Base-by-base conservation (phyloP, 2,329 filamentous ascomycete genomes). In the Aspergillus sp. region DNA sequence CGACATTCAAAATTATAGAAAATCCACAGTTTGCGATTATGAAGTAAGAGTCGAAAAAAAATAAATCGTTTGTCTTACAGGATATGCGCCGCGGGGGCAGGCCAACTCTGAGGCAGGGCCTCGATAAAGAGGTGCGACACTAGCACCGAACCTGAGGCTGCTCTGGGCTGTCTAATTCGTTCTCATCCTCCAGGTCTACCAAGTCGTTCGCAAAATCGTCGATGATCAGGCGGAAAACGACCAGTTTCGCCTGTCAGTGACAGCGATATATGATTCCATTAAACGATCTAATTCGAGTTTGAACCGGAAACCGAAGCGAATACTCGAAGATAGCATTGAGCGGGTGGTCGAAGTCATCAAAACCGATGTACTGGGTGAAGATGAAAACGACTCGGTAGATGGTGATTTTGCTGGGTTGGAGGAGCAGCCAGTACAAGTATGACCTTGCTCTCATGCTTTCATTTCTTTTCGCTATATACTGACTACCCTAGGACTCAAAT, bases 251-350 rank as follows among this genome's bases (percentile, higher is more conserved):
- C 76, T 90, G 6, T 87, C 84, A 1, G 79, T 88, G 3, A 75
- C 82, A 2, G 75, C 79, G 2, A 83, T 96, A 1, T 96, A 95
- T 71, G 88, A 92, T 40, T 85, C 84, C 58, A 91, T 98, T 61
- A 90, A 92, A 66, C 79, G 81, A 51, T 96, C 92, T 14, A 97
- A 97, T 72, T 96, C 92, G 0, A 92, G 89, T 53, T 76, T 98
- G 21, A 91, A 90, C 62, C 82, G 95, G 21, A 87, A 90, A 64
- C 91, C 91, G 40, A 96, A 95, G 73, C 88, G 87, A 60, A 81
- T 89, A 0, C 77, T 98, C 1, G 90, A 96, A 72, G 90, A 95
- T 62, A 89, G 90, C 37, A 91, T 98, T 62, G 91, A 96, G 61
- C 82, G 91, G 7, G 91, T 93, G 0, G 77, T 97, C 15, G 84